These are phyloP conservation scores for Diplodia scrobiculata DNA, from an alignment of 2,329 filamentous ascomycete species.

Conservation along the genomic window DNA sequence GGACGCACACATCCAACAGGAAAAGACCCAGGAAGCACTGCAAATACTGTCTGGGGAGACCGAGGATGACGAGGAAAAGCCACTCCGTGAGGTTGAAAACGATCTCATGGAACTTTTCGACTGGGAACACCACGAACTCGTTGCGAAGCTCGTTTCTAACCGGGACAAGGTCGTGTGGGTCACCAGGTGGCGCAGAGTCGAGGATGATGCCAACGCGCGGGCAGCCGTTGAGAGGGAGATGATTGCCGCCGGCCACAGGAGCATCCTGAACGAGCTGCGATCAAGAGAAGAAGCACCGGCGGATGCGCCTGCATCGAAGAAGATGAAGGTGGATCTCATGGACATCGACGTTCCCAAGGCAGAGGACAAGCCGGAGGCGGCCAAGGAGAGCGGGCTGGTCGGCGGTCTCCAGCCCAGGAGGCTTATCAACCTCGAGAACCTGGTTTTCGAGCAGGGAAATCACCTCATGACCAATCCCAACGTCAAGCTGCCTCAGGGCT, in stretches of 20 bases:
- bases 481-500: slow-evolving; percentile 89
- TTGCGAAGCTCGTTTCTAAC: slow-evolving; percentile 87
- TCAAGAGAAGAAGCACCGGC: slow-evolving; percentile 66
- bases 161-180: slow-evolving; percentile 95
- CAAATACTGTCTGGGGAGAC: slow-evolving; percentile 77
- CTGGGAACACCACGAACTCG: slow-evolving; percentile 91
- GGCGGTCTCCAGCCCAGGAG: slow-evolving; percentile 84
- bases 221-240: slow-evolving; percentile 85
- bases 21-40: slow-evolving; percentile 84
- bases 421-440: slow-evolving; percentile 89
- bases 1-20: slow-evolving; percentile 89
- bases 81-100: slow-evolving; percentile 92
- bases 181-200: slow-evolving; percentile 79
- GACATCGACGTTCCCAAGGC: slow-evolving; percentile 76
- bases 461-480: slow-evolving; percentile 99
- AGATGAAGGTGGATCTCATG: slow-evolving; percentile 83
- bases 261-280: slow-evolving; percentile 83
- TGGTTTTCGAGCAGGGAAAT: slow-evolving; percentile 96
- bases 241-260: slow-evolving; percentile 80
- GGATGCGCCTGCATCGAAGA: slow-evolving; percentile 64
- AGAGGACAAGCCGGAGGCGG: slow-evolving; percentile 52
- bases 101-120: slow-evolving; percentile 98
- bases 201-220: slow-evolving; percentile 72
- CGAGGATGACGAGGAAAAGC: slow-evolving; percentile 77
- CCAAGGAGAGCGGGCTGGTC: slow-evolving; percentile 58